Evolutionary conservation across 352 stramenopile species (phyloP).

Genomic region (Phytophthora ramorum): DNA sequence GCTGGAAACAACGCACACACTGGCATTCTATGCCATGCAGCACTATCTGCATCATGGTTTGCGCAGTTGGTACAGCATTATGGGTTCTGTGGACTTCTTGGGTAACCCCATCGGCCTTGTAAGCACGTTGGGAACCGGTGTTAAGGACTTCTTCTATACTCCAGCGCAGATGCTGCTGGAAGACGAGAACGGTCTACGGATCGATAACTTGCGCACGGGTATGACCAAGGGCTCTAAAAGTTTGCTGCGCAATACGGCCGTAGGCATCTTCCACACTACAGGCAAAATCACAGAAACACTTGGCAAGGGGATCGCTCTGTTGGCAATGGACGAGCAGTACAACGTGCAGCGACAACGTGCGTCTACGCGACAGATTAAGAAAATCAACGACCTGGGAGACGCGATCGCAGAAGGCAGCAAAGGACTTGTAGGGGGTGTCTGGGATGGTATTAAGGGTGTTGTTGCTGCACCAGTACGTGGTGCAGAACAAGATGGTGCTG

Average conservation of each 20-base stretch:
- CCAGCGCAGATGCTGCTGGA: conserved; percentile 93
- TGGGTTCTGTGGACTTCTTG: conserved; percentile 91
- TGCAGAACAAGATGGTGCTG: conserved; percentile 77
- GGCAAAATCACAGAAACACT: conserved; percentile 91
- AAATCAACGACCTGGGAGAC: conserved; percentile 81
- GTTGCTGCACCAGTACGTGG: conserved; percentile 78
- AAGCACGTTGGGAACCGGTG: conserved; percentile 87
- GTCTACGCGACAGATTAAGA: conserved; percentile 77
- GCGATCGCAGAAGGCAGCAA: conserved; percentile 86
- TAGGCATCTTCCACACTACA: conserved; percentile 91
- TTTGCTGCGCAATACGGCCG: conserved; percentile 84
- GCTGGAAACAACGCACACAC: conserved; percentile 85
- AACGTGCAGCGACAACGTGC: conserved; percentile 82
- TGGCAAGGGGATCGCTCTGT: conserved; percentile 83
- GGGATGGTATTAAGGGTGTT: conserved; percentile 85
- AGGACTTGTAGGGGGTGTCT: conserved; percentile 79
- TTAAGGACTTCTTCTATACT: conserved; percentile 96
- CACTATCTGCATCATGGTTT: conserved; percentile 88
- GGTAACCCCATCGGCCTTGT: conserved; percentile 92
- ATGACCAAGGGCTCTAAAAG: conserved; percentile 92
- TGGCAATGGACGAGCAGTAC: conserved; percentile 91
- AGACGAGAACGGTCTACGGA: conserved; percentile 85
- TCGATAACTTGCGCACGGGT: conserved; percentile 86
- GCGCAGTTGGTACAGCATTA: conserved; percentile 88
- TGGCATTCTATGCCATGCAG: conserved; percentile 88